Base-by-base conservation (phyloP, 768 basidiomycete genomes). In the Steccherinum ochraceum region DNA sequence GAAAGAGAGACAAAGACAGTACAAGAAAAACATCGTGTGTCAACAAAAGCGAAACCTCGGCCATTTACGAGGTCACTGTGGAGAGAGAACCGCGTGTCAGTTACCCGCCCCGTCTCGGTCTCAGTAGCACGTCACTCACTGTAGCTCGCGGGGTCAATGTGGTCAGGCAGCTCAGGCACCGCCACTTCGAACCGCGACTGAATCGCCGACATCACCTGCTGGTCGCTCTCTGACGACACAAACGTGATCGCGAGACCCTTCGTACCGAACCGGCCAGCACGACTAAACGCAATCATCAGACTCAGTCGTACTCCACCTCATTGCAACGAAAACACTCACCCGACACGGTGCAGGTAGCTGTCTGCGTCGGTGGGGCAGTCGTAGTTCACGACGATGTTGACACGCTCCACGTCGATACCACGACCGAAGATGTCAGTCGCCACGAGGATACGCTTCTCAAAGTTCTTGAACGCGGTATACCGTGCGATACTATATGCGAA, bases 321-420 rank as follows among this genome's bases (percentile, higher is more conserved):
- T 19, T 10, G 16, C 12, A 7, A 30, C 23, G 16, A 49, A 45
- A 25, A 41, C 1, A 71, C 84, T 35, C 62, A 89, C 87, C 89
- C 96, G 53, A 99, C 96, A 70, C 96, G 89, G 68, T 99, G 96
- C 42, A 99, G 79, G 67, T 99, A 99, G 55, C 90, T 94, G 71
- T 99, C 96, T 19, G 96, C 95, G 61, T 99, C 96, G 35, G 87
- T 83, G 39, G 96, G 93, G 55, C 89, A 93, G 63, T 99, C 96
- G 65, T 99, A 99, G 71, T 99, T 99, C 74, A 99, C 81, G 46
- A 99, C 96, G 52, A 98, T 97, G 72, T 99, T 99, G 61, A 99
- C 96, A 54, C 96, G 93, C 68, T 99, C 96, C 19, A 99, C 95
- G 72, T 99, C 96, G 57, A 99, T 99, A 58, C 95, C 96, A 68